Evolutionary conservation across 2,329 filamentous ascomycete genomes (phyloP).

Genomic region (Onygenales sp.): DNA sequence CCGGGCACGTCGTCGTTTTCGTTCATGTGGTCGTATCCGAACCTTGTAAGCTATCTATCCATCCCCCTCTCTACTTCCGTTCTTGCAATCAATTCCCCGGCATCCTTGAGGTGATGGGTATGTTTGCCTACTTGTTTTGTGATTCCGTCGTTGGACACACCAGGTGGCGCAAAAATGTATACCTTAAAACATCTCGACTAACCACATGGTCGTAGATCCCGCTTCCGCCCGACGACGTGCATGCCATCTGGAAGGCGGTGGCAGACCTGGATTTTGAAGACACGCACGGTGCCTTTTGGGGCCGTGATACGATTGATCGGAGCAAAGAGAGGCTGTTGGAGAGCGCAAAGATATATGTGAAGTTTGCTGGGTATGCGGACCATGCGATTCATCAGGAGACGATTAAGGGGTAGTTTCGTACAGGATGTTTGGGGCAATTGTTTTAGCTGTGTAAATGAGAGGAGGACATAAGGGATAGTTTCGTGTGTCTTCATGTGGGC

Average conservation of each 20-base stretch:
- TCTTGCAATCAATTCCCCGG: conserved; percentile 10
- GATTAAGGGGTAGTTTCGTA: neutral
- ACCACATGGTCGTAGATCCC: conserved; percentile 45
- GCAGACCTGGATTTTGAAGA: conserved; percentile 52
- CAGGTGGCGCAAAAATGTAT: too few relatives aligned
- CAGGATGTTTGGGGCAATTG: neutral
- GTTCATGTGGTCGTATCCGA: conserved; percentile 71
- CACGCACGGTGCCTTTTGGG: conserved; percentile 59
- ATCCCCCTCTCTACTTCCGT: conserved; percentile 11
- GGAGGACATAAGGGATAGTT: neutral
- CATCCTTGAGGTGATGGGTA: neutral
- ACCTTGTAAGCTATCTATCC: conserved; percentile 32
- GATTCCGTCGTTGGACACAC: neutral
- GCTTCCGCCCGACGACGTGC: conserved; percentile 52
- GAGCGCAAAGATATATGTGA: conserved; percentile 66
- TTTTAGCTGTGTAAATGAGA: neutral
- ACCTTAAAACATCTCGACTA: neutral
- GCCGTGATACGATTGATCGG: conserved; percentile 49
- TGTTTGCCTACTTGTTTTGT: neutral
- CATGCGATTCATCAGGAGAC: conserved; percentile 23
- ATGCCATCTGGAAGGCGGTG: conserved; percentile 60
- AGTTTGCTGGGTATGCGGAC: conserved; percentile 27
- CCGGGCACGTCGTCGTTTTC: conserved; percentile 45
- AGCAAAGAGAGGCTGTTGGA: conserved; percentile 60
- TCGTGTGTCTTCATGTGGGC: neutral